These are phyloP conservation scores for Nicotiana knightiana DNA, from an alignment of 257 asterid species.

Conservation along the genomic window DNA sequence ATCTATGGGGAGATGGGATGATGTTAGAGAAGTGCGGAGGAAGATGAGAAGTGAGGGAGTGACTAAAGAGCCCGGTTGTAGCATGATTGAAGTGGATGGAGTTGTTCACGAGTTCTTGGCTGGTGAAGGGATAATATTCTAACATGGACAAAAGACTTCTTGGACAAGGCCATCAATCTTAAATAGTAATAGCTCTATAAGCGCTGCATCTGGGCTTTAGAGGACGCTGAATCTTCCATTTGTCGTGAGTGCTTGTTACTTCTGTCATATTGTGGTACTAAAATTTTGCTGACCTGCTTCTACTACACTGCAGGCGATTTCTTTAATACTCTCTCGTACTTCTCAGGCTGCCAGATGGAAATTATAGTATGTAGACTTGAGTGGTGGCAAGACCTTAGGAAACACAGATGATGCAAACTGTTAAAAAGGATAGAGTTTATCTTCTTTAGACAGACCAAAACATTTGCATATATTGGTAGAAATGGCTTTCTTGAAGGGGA, in stretches of 20 bases:
- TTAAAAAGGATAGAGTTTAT: not conserved
- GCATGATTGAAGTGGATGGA: slow-evolving; percentile 37
- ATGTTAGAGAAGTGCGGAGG: slow-evolving; percentile 19
- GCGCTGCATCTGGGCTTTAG: not conserved
- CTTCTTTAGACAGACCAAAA: not conserved
- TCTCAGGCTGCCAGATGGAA: not conserved
- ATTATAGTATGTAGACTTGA: not conserved
- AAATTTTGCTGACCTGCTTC: not conserved
- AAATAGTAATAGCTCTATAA: not conserved
- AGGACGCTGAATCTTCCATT: not conserved
- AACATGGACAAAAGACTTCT: not conserved
- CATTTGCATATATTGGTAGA: not conserved
- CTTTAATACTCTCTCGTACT: not conserved
- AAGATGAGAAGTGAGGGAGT: slow-evolving; percentile 24
- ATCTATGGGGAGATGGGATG: slow-evolving; percentile 26
- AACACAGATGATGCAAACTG: not conserved
- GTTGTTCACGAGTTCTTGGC: slow-evolving; percentile 33
- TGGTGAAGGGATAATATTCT: slow-evolving; percentile 27
- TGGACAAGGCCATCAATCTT: not conserved
- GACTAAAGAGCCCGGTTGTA: slow-evolving; percentile 30
- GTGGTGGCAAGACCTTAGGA: not conserved
- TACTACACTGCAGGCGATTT: not conserved
- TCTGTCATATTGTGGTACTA: not conserved
- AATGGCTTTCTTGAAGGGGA: not conserved
- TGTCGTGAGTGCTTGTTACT: not conserved